Evolutionary conservation across 345 rosid species (phyloP).

Genomic region (Mallotus nudiflorus): DNA sequence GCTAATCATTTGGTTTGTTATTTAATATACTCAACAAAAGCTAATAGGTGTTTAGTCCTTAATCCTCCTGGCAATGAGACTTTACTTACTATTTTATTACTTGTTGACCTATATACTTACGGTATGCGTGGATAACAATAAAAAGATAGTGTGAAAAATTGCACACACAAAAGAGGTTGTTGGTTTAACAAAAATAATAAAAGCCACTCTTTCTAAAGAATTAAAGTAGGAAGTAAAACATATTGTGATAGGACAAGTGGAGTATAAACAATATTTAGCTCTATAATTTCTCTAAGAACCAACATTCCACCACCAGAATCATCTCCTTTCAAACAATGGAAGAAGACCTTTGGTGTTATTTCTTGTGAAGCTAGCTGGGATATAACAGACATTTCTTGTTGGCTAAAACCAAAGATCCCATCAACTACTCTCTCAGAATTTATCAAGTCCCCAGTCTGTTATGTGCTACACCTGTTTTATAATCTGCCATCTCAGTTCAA

Average conservation of each 20-base stretch:
- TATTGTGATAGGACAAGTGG: conserved; percentile 88
- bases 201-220: conserved; percentile 31
- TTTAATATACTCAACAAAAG: too few species aligned
- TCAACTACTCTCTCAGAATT: conserved; percentile 86
- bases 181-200: not conserved
- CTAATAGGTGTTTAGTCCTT: too few species aligned
- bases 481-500: conserved; percentile 25
- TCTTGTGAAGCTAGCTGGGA: conserved; percentile 90
- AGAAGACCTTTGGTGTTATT: conserved; percentile 76
- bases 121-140: too few species aligned
- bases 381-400: conserved; percentile 75
- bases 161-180: not conserved
- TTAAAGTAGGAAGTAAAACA: conserved; percentile 39
- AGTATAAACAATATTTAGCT: conserved; percentile 82
- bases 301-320: conserved; percentile 81
- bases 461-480: conserved; percentile 72
- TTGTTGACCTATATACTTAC: too few species aligned
- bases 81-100: too few species aligned
- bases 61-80: too few species aligned
- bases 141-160: not conserved
- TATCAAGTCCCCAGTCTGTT: conserved; percentile 73
- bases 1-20: too few species aligned
- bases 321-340: conserved; percentile 89
- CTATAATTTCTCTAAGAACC: conserved; percentile 92
- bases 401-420: conserved; percentile 97